Evolutionary conservation across 106 monocot genomes (phyloP), one percentile per base, ranked within the genome.

Genomic region (Apostasia ramifera): DNA sequence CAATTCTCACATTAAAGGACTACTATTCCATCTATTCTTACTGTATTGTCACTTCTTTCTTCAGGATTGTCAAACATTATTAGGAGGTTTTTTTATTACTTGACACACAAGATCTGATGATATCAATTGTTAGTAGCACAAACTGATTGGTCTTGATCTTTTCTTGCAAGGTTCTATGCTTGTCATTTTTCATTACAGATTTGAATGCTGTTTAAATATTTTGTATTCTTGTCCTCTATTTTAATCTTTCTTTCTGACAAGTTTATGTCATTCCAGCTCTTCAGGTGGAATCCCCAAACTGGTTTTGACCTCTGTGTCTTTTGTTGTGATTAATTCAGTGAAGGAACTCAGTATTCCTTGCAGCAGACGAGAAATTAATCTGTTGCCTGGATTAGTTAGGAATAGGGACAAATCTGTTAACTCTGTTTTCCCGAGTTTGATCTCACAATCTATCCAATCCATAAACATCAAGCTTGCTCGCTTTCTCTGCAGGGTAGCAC

Each of bases 401-500:
- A 57, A 41, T 53, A 63, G 69, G 13, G 76, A 78, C 6, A 56
- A 74, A 9, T 46, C 41, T 44, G 43, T 71, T 12, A 5, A 72
- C 51, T 76, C 12, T 8, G 41, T 68, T 61, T 47, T 78, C 42
- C 69, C 72, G 10, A 46, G 71, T 59, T 74, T 84, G 44, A 71
- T 83, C 3, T 88, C 81, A 55, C 71, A 80, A 66, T 68, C 74
- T 47, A 57, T 38, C 15, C 53, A 55, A 39, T 61, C 26, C 38
- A 42, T 13, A 9, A 74, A 82, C 13, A 65, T 39, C 53, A 76
- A 72, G 45, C 59, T 70, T 37, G 44, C 71, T 63, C 79, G 67
- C 39, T 62, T 86, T 40, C 76, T 55, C 12, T 78, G 91, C 83
- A 85, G 94, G 91, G 94, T 94, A 86, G 77, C 73, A 55, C 52